Percentiles rank a stretch among this genome's conserved stretches.
These are phyloP conservation scores for Diplodia mutila DNA, from an alignment of 2,329 filamentous ascomycete species.

Conservation along the genomic window DNA sequence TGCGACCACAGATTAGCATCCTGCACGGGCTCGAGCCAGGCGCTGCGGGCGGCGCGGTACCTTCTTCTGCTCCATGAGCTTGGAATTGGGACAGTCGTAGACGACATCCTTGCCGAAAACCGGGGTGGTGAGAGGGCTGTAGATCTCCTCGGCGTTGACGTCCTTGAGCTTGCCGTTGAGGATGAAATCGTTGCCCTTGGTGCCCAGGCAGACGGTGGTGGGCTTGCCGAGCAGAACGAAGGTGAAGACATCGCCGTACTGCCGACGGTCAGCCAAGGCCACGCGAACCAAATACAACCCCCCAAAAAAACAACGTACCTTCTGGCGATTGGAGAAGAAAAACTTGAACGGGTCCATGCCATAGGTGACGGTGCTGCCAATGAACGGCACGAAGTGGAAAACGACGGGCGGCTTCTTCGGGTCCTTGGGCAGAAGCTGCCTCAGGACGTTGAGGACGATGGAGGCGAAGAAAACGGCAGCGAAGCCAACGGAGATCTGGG, in stretches of 20 bases:
- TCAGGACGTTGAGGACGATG: conserved; percentile 77
- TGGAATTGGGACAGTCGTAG: conserved; percentile 87
- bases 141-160: conserved; percentile 88
- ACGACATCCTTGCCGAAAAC: conserved; percentile 85
- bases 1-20: conserved; percentile 36
- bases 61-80: conserved; percentile 97
- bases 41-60: conserved; percentile 48
- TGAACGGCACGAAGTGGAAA: conserved; percentile 68
- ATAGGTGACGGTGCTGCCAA: conserved; percentile 91
- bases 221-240: conserved; percentile 87
- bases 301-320: conserved; percentile 64
- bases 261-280: conserved; percentile 16
- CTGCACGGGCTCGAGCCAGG: neutral
- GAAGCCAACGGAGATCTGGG: conserved; percentile 50
- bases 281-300: neutral
- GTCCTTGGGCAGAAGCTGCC: conserved; percentile 80
- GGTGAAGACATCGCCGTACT: conserved; percentile 90
- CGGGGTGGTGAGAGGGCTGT: conserved; percentile 72
- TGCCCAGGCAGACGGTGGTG: conserved; percentile 82
- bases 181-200: conserved; percentile 86
- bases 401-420: conserved; percentile 68
- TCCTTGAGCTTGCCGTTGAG: conserved; percentile 89
- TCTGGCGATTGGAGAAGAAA: conserved; percentile 72
- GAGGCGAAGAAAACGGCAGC: conserved; percentile 56
- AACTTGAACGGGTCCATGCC: conserved; percentile 92